Evolutionary conservation across 2,329 filamentous ascomycete genomes (phyloP).

Genomic region (Emergomyces orientalis): DNA sequence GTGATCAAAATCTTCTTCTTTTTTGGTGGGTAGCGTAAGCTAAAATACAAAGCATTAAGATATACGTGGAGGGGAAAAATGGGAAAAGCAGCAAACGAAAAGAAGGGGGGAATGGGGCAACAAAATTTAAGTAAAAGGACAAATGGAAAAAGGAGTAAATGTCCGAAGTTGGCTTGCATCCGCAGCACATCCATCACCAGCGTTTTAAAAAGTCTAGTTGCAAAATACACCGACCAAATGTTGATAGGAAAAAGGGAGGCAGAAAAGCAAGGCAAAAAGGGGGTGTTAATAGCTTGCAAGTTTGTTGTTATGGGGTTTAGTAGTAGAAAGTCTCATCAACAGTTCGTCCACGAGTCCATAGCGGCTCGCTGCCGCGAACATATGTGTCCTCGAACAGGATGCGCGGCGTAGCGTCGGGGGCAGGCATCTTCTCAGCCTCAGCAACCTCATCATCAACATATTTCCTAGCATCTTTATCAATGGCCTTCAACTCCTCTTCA

Average conservation of each 20-base stretch:
- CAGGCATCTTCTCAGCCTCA: conserved; percentile 76
- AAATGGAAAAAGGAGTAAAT: background rate
- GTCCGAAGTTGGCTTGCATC: background rate
- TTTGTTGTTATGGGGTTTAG: conserved; percentile 27
- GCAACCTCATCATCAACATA: conserved; percentile 85
- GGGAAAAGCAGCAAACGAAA: background rate
- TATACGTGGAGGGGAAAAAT: background rate
- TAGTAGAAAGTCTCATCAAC: conserved; percentile 89
- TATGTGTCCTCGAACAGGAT: conserved; percentile 97
- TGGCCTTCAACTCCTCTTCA: conserved; percentile 90
- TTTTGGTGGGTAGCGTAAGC: too few species aligned
- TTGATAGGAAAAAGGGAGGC: conserved; percentile 22
- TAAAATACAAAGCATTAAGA: background rate
- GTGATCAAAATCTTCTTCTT: too few species aligned
- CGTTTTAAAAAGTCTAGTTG: conserved; percentile 18
- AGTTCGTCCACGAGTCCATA: conserved; percentile 77
- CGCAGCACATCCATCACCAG: background rate
- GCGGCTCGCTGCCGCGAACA: conserved; percentile 75
- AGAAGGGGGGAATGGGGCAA: background rate
- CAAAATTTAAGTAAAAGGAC: background rate
- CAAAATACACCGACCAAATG: conserved; percentile 21
- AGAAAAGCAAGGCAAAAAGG: background rate
- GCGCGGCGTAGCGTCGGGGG: conserved; percentile 66
- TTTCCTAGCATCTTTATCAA: conserved; percentile 87
- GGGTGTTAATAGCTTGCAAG: too few species aligned